Conservation (phyloP, 2,329 filamentous ascomycete species). For the Diaporthe sp. region DNA sequence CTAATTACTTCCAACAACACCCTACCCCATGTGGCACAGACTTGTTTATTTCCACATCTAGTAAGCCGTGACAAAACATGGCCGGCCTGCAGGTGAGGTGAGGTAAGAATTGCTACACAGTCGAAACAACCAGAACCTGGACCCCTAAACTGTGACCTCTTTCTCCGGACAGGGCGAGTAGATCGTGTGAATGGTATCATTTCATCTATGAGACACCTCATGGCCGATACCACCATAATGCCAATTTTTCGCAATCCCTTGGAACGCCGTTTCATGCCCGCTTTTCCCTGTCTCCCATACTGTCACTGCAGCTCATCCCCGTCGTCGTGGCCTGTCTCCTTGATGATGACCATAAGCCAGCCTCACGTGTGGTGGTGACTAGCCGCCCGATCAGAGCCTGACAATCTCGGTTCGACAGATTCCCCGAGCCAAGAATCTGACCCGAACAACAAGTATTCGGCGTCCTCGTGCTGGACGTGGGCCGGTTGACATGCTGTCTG, state of each 20-base stretch:
- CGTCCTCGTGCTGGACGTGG: neutral
- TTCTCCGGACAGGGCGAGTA: neutral
- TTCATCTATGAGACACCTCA: slow-evolving; percentile 25
- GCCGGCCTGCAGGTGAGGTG: neutral
- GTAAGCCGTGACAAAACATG: neutral
- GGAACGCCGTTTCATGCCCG: slow-evolving; percentile 30
- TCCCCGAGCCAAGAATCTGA: neutral
- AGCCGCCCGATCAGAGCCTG: neutral
- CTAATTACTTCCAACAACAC: neutral
- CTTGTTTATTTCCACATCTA: neutral
- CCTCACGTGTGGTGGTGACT: neutral
- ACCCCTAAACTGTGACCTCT: no score
- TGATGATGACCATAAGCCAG: neutral
- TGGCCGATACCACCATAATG: slow-evolving; percentile 22
- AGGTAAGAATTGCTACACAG: neutral
- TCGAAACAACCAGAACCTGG: neutral
- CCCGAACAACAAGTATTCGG: neutral
- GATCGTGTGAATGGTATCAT: slow-evolving; percentile 26
- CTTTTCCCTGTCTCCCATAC: slow-evolving; percentile 16
- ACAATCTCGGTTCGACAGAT: neutral
- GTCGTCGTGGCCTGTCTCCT: neutral
- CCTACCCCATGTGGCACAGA: neutral
- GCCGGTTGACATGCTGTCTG: neutral
- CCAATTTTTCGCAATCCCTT: slow-evolving; percentile 11
- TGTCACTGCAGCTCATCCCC: neutral